Evolutionary conservation across 139 green algal genomes (phyloP).

Genomic region (Chlamydomonas sphaeroides): DNA sequence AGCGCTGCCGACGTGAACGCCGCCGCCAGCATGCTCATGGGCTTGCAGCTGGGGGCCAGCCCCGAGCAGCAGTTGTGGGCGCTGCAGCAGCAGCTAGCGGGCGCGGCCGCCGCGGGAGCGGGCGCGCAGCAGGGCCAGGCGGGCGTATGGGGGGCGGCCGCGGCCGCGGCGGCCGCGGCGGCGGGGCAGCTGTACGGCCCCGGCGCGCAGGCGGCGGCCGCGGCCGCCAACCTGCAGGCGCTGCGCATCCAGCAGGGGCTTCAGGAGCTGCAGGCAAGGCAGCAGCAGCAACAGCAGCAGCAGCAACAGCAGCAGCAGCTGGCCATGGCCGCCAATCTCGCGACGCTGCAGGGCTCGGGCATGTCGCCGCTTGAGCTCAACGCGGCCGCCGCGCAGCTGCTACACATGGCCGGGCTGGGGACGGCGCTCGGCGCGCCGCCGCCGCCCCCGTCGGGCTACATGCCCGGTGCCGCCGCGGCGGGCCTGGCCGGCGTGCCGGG

Average conservation of each 20-base stretch:
- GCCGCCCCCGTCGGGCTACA: background rate
- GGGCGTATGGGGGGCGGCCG: conserved; percentile 2
- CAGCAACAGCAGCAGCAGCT: conserved; percentile 63
- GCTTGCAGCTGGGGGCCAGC: conserved; percentile 14
- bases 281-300: conserved; percentile 51
- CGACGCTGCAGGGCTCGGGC: conserved; percentile 23
- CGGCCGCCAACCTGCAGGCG: conserved; percentile 20
- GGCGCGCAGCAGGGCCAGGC: conserved; percentile 10
- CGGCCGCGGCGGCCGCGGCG: background rate
- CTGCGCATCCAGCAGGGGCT: conserved; percentile 45
- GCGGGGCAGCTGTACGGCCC: background rate
- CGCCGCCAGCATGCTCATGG: conserved; percentile 49
- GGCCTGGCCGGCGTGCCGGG: background rate
- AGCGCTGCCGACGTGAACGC: conserved; percentile 44
- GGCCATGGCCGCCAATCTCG: conserved; percentile 38
- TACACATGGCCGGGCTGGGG: conserved; percentile 49
- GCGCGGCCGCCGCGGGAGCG: background rate
- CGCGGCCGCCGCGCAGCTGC: conserved; percentile 44
- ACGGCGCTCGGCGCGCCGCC: background rate
- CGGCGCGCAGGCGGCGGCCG: background rate
- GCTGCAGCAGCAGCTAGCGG: conserved; percentile 18
- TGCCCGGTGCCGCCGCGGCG: background rate
- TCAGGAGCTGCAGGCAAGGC: conserved; percentile 51
- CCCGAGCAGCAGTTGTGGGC: conserved; percentile 35
- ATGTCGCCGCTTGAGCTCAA: conserved; percentile 35